phyloP scores from a whole-genome alignment of 108 stramenopile species.

The Cyclostephanos tholiformis region DNA sequence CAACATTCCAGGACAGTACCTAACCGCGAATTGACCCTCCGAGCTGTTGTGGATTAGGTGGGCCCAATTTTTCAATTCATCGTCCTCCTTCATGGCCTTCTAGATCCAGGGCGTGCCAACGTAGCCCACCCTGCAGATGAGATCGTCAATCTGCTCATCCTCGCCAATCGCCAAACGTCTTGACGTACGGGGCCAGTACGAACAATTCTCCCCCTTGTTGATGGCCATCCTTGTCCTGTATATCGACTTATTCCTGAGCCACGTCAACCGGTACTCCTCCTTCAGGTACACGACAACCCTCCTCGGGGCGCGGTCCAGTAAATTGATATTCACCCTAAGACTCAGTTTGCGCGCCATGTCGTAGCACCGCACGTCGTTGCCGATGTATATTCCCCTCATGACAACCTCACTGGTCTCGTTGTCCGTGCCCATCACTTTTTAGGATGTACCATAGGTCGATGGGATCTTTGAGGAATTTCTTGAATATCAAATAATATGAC shows the following conservation, averaged over 20 bases:
- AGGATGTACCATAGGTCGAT: slow-evolving; percentile 90
- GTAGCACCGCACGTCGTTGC: slow-evolving; percentile 91
- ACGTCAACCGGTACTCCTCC: slow-evolving; percentile 93
- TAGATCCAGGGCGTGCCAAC: slow-evolving; percentile 83
- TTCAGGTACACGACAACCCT: slow-evolving; percentile 92
- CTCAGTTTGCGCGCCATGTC: slow-evolving; percentile 85
- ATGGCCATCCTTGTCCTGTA: slow-evolving; percentile 96
- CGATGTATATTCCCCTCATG: slow-evolving; percentile 91
- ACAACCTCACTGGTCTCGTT: slow-evolving; percentile 59
- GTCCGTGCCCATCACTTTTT: slow-evolving; percentile 82
- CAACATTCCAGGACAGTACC: slow-evolving; percentile 91
- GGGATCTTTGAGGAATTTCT: slow-evolving; percentile 65
- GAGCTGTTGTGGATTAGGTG: slow-evolving; percentile 95
- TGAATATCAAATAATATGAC: no score
- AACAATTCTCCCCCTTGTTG: slow-evolving; percentile 91
- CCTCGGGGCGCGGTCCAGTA: slow-evolving; percentile 72
- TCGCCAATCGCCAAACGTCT: slow-evolving; percentile 93
- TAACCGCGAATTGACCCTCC: slow-evolving; percentile 90
- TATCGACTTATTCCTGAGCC: slow-evolving; percentile 95
- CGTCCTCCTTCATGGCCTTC: slow-evolving; percentile 71
- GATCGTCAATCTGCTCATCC: slow-evolving; percentile 76
- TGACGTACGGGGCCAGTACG: slow-evolving; percentile 90
- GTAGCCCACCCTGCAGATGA: slow-evolving; percentile 94
- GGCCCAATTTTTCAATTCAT: slow-evolving; percentile 85
- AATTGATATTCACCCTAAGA: slow-evolving; percentile 87